These are phyloP conservation scores for Neopestalotiopsis sp. DNA, from an alignment of 2,329 filamentous ascomycete species.

Conservation along the genomic window DNA sequence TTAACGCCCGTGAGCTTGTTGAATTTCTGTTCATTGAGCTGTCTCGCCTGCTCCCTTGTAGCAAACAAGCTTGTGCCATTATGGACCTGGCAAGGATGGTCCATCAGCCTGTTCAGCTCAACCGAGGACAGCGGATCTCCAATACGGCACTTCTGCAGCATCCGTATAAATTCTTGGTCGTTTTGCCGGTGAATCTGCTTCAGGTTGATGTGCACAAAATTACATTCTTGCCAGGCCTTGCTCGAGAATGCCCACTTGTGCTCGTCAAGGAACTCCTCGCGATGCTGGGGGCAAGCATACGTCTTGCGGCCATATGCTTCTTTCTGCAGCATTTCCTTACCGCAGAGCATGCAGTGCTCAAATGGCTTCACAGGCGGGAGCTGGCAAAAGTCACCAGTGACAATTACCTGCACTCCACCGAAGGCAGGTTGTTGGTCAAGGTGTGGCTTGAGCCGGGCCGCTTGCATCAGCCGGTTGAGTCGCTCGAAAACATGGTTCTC, in stretches of 20 bases:
- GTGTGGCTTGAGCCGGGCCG: slow-evolving; percentile 26
- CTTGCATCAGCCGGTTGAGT: slow-evolving; percentile 52
- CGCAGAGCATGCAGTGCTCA: slow-evolving; percentile 53
- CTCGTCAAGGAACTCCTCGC: slow-evolving; percentile 42
- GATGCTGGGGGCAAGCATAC: slow-evolving; percentile 40
- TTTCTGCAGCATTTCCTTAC: slow-evolving; percentile 34
- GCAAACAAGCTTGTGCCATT: slow-evolving; percentile 52
- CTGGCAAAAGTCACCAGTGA: slow-evolving; percentile 66
- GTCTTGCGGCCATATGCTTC: slow-evolving; percentile 16
- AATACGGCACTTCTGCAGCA: slow-evolving; percentile 51
- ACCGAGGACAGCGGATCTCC: slow-evolving; percentile 34
- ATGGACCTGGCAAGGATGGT: slow-evolving; percentile 46
- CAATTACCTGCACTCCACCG: slow-evolving; percentile 58
- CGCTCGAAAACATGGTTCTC: slow-evolving; percentile 59
- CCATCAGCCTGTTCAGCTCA: slow-evolving; percentile 49
- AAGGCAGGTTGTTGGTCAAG: slow-evolving; percentile 31
- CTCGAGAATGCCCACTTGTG: slow-evolving; percentile 68
- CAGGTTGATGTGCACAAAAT: slow-evolving; percentile 59
- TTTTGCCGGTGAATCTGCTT: slow-evolving; percentile 61
- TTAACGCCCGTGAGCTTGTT: slow-evolving; percentile 34
- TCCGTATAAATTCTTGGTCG: slow-evolving; percentile 56
- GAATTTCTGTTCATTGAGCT: slow-evolving; percentile 41
- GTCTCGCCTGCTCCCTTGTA: slow-evolving; percentile 42
- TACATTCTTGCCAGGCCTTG: slow-evolving; percentile 56
- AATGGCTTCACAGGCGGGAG: slow-evolving; percentile 65